Evolutionary conservation across 2,329 filamentous ascomycete species (phyloP), one percentile per base, ranked within the genome.

Genomic region (Canariomyces notabilis): DNA sequence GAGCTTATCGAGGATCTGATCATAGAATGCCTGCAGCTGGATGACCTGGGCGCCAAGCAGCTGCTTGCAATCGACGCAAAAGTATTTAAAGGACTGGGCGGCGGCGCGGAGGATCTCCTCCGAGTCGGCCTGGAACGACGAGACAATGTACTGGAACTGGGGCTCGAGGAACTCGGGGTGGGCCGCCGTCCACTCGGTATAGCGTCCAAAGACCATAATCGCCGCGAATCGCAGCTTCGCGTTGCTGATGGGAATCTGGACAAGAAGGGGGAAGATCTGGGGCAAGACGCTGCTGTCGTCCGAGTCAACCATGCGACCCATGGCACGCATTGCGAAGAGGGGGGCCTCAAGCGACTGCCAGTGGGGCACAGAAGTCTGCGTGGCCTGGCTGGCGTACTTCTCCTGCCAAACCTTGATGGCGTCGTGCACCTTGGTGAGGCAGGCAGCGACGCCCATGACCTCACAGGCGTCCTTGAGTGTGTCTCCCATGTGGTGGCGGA

Each of bases 221-320:
- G 91, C 91, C 52, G 95, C 91, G 67, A 98, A 98, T 6, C 90
- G 88, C n/a, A 98, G 79, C 71, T 97, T 98, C 67, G 97, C 89
- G 60, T 98, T 93, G 61, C 98, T 93, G 60, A 87, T 84, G 0
- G 93, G 93, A 50, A 98, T 95, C 62, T 94, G 87, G 9, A 95
- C 89, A 52, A 98, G 82, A 46, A 98, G 75, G 15, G 90, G 90
- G 70, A 98, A 95, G 14, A 98, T 82, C 61, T 91, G 87, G 3
- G 89, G 87, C 33, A 98, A 75, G 58, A 98, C 87, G 32, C 88
- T 82, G 55, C 76, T 84, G 66, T 98, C 93, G 39, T 95, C 86
- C 48, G 83, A 83, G 45, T 91, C 85, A 11, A 98, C 91, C 89
- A 97, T 95, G 48, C 90, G 85, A 5, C 93, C 93, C 80, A 98